A percentile compares a stretch with the other conserved stretches of the same genome.
Evolutionary conservation across 495 filamentous ascomycete species (phyloP).

Genomic region (Clavariopsis aquatica): DNA sequence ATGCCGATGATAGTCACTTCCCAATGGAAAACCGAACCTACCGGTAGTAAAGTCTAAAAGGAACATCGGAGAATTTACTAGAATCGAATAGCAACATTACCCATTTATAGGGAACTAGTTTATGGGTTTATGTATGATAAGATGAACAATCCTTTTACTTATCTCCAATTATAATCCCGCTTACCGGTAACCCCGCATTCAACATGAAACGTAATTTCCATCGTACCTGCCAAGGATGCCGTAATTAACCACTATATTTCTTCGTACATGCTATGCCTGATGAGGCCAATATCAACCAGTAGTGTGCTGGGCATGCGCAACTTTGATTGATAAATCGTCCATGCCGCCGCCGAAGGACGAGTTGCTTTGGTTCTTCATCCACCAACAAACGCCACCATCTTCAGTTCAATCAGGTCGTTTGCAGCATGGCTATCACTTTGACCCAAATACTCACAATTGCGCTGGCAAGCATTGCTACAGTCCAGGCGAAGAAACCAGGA

Average conservation of each 20-base stretch:
- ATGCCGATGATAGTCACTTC: no score
- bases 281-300: background rate
- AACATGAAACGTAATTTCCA: background rate
- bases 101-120: no score
- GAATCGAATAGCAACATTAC: no score
- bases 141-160: background rate
- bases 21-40: no score
- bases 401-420: background rate
- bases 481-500: background rate
- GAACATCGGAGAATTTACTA: no score
- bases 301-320: background rate
- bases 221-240: background rate
- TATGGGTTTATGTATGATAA: background rate
- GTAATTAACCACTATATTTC: conserved; percentile 1
- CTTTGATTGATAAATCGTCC: background rate
- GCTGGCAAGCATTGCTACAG: background rate
- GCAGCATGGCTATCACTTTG: background rate
- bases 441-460: background rate
- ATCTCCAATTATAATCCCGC: no score
- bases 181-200: background rate
- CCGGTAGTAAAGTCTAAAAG: no score
- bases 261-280: background rate
- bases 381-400: background rate
- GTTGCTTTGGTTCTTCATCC: background rate
- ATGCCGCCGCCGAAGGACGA: background rate